phyloP scores from a whole-genome alignment of 225 moss, liverwort and hornwort genomes.

The Thuidium tamariscinum region DNA sequence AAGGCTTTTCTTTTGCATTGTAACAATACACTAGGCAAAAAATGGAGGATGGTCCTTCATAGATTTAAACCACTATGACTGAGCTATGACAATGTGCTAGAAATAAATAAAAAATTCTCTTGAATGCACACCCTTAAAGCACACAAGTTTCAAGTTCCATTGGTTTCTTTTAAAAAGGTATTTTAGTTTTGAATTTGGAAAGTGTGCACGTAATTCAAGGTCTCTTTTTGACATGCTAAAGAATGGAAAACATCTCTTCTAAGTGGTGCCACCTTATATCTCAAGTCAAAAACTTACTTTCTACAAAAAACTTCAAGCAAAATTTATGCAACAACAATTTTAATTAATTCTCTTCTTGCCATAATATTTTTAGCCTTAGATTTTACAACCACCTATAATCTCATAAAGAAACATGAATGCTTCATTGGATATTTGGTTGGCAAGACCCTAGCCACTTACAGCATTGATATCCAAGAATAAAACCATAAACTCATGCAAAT shows the following conservation, averaged over 20 bases:
- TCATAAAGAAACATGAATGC: background rate
- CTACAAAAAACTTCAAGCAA: background rate
- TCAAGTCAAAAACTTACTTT: background rate
- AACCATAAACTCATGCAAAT: background rate
- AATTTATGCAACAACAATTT: rapidly evolving
- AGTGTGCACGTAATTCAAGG: background rate
- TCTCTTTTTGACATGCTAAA: rapidly evolving
- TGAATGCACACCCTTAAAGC: background rate
- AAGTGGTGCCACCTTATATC: background rate
- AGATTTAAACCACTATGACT: no score
- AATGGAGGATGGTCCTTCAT: no score
- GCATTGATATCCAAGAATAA: rapidly evolving
- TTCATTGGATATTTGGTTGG: rapidly evolving
- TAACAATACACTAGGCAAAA: no score
- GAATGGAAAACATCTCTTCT: rapidly evolving
- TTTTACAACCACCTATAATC: rapidly evolving
- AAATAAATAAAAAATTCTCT: background rate
- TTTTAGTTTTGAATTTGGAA: background rate
- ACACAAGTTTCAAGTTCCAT: background rate
- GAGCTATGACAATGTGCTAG: no score
- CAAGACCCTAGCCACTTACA: no score
- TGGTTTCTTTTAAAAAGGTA: background rate
- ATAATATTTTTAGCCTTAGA: background rate
- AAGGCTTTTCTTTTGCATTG: no score
- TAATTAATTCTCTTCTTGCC: rapidly evolving